Conservation (phyloP, 352 stramenopile species). For the Phytopythium boreale region DNA sequence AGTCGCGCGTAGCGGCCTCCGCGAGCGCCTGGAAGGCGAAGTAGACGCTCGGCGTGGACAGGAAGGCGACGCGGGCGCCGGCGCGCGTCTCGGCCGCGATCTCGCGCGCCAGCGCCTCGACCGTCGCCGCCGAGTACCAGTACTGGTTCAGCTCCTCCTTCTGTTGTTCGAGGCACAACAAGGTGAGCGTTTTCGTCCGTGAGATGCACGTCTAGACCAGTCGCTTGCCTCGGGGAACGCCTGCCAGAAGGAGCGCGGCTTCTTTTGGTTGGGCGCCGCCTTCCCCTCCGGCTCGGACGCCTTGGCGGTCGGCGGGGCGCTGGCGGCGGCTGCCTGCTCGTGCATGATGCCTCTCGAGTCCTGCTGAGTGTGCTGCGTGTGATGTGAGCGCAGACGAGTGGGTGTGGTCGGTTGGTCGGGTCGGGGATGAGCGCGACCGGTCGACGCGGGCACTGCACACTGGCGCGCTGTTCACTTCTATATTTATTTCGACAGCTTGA, state of each 20-base stretch:
- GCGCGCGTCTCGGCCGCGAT: constrained; percentile 48
- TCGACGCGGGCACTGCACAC: neutral
- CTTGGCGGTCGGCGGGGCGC: neutral
- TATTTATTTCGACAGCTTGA: constrained; percentile 1
- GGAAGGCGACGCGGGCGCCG: constrained; percentile 75
- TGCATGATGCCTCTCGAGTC: neutral
- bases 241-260: constrained; percentile 58
- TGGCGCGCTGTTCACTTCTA: neutral
- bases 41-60: constrained; percentile 94
- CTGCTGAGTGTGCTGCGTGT: neutral
- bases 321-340: neutral
- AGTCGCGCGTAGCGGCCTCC: constrained; percentile 25
- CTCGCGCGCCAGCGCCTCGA: constrained; percentile 71
- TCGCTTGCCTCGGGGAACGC: constrained; percentile 55
- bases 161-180: constrained; percentile 27
- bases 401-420: neutral
- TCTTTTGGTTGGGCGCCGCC: neutral
- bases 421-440: neutral
- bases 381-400: neutral
- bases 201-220: neutral
- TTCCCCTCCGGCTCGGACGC: neutral
- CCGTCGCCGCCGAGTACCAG: constrained; percentile 91
- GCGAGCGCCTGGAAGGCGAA: constrained; percentile 75
- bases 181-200: neutral
- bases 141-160: constrained; percentile 96